These are phyloP conservation scores for Golubevia pallescens DNA, from an alignment of 1,284 basidiomycete species.

Conservation along the genomic window DNA sequence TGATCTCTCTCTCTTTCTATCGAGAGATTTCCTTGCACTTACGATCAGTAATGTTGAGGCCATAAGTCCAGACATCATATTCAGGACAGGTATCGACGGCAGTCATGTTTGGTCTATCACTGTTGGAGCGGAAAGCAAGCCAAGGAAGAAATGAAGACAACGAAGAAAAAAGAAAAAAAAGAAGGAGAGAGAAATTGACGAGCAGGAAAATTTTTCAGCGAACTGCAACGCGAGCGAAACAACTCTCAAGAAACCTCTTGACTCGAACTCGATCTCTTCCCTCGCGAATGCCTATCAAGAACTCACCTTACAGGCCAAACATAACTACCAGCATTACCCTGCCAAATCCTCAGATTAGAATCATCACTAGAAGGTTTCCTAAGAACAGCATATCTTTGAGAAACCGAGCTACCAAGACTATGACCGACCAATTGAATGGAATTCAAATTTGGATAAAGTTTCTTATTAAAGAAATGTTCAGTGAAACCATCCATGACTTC, in stretches of 20 bases:
- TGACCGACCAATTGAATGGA: slow-evolving; percentile 50
- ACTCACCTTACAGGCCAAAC: too few relatives aligned
- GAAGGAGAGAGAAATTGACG: background rate
- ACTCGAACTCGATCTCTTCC: too few relatives aligned
- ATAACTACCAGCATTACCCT: background rate
- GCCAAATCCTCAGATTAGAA: background rate
- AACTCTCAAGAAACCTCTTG: too few relatives aligned
- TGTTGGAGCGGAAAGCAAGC: background rate
- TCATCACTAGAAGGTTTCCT: slow-evolving; percentile 25
- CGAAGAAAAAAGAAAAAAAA: background rate
- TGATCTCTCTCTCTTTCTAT: too few relatives aligned
- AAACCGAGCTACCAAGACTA: slow-evolving; percentile 40
- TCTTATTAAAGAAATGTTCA: slow-evolving; percentile 41
- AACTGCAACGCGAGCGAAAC: too few relatives aligned
- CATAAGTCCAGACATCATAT: background rate
- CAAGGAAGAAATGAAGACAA: background rate
- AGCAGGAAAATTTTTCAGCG: background rate
- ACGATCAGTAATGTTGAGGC: background rate
- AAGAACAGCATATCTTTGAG: slow-evolving; percentile 53
- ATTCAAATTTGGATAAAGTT: slow-evolving; percentile 38
- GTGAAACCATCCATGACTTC: slow-evolving; percentile 30
- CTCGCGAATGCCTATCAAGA: too few relatives aligned
- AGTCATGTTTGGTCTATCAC: background rate
- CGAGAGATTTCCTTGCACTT: background rate
- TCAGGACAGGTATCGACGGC: background rate